Evolutionary conservation across 352 stramenopile species (phyloP), one percentile per base, ranked within the genome.

Genomic region (Blastocystis sp.): DNA sequence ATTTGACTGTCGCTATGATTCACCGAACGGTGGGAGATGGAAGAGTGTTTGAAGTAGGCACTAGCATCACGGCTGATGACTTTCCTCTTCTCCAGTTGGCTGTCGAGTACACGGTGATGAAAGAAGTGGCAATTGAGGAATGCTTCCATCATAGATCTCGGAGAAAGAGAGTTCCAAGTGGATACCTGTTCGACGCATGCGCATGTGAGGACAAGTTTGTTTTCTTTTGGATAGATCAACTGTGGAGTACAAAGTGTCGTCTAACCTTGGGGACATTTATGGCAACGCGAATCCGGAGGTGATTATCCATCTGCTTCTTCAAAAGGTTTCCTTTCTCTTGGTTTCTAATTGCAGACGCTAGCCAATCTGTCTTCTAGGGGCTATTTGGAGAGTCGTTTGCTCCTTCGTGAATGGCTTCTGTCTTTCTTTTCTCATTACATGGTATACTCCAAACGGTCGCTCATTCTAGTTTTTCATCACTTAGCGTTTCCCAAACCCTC

Each of bases 31-130:
- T 81, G 18, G n/a, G 18, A 3, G 24, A 44, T 11, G 4, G 18
- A 6, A 21, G 7, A 29, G 11, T 27, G 4, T 46, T 61, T 48
- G 29, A 63, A n/a, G 0, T 64, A 81, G 69, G 69, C 42, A 63
- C 69, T 4, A 63, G 44, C 27, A 81, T 81, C 36, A 65, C 46
- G 14, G 16, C 14, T n/a, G 69, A 81, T 24, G 69, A 81, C 42
- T 81, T 81, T 32, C 69, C 69, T n/a, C 69, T 81, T 4, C 61
- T 81, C n/a, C 69, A 81, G 40, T 32, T 81, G 32, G 69, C 40
- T 59, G 46, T 59, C 11, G 69, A 81, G 32, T 81, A 81, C 34
- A 81, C 69, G 36, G 63, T 44, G n/a, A 81, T 81, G 69, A 57
- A 59, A 59, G 32, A 18, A 59, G 11, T 59, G 32, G 18, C 4